Base-by-base conservation (phyloP, 2,329 filamentous ascomycete species). In the Fusarium albidum region DNA sequence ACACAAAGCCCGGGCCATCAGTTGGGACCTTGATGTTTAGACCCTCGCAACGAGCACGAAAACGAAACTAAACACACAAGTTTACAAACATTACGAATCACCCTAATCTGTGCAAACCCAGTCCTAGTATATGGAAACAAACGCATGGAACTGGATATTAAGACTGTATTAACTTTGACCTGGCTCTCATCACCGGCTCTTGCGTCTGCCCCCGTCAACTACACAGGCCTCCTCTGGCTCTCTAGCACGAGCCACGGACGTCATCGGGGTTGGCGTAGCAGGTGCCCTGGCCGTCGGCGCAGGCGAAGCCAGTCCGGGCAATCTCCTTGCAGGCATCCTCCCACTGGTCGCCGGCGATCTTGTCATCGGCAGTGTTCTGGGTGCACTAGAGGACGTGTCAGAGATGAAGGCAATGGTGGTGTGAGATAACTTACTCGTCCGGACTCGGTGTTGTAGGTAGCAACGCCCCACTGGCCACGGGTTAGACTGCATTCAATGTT, bases 341-440 rank as follows among this genome's bases (percentile, higher is more conserved):
- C 62, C 61, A 65, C 17, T 65, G 21, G 3, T 65, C 52, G n/a
- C 62, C 62, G 2, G 44, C 61, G n/a, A 65, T n/a, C 7, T 55
- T 25, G 2, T 51, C 62, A 6, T 58, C 57, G 2, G 52, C 17
- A 5, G 43, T 11, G 9, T 32, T 39, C 13, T 60, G 50, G 11
- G 26, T 28, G 32, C 62, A 65, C 59, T 64, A 11, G 1, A 11
- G 3, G n/a, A n/a, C n/a, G 2, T 3, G 21, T 63, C 27, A 63
- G 48, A 1, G 1, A 9, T 3, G 26, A 1, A 1, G 17, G 9
- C 9, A 3, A 3, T 2, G 12, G 1, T 0, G 4, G 26, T 4
- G 0, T 1, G 2, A 9, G 5, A 10, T 4, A 2, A 59, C 61
- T 52, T 51, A 63, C 61, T 21, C 56, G 56, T 8, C 61, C 62